Percentiles rank a stretch among this genome's conserved stretches.
phyloP scores from a whole-genome alignment of 805 yeast genomes.

The Suhomyces sp. region DNA sequence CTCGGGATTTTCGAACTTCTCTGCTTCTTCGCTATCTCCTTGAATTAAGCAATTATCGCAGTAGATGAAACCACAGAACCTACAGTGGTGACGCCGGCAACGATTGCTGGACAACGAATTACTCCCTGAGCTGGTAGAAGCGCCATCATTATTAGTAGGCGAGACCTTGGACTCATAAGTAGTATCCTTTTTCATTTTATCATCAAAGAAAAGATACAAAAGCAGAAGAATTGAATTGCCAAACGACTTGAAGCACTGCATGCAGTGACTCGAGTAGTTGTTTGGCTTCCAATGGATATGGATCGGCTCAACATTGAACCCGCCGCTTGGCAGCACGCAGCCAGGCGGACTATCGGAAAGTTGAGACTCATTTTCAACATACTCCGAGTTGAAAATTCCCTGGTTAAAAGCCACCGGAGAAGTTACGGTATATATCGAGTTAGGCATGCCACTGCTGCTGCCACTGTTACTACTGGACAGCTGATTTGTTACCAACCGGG shows the following conservation, averaged over 20 bases:
- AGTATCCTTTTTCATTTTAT: background rate
- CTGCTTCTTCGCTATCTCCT: constrained; percentile 9
- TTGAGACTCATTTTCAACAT: background rate
- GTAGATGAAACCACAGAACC: constrained; percentile 50
- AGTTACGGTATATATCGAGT: constrained; percentile 6
- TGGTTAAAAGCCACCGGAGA: constrained; percentile 4
- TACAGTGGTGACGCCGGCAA: constrained; percentile 44
- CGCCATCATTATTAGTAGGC: background rate
- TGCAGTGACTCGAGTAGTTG: constrained; percentile 37
- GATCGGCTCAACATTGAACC: constrained; percentile 39
- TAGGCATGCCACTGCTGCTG: background rate
- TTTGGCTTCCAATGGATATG: constrained; percentile 55
- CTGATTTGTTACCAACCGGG: background rate
- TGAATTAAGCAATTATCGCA: constrained; percentile 26
- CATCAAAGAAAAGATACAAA: constrained; percentile 7
- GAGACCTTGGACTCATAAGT: background rate
- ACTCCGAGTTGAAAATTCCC: background rate
- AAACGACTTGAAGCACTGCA: constrained; percentile 38
- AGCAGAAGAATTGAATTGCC: constrained; percentile 17
- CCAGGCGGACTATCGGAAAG: background rate
- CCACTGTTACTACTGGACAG: background rate
- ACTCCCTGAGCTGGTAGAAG: background rate
- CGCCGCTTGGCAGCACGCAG: background rate
- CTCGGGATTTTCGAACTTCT: background rate
- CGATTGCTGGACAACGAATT: background rate